These are phyloP conservation scores for Haematococcus sp. DNA, from an alignment of 139 green algal species.

Conservation along the genomic window DNA sequence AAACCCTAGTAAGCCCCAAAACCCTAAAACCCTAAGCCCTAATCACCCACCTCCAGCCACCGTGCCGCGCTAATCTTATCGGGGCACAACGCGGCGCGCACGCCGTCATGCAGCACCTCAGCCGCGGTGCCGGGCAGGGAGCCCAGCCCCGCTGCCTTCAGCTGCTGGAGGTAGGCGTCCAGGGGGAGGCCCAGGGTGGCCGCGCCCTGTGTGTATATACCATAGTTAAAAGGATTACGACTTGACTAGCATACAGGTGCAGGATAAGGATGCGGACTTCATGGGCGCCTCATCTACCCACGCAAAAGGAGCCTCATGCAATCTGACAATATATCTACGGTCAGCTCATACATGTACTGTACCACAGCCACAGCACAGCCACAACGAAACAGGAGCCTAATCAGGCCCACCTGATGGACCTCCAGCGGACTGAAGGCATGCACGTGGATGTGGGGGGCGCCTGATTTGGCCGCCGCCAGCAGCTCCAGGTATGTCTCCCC, in stretches of 20 bases:
- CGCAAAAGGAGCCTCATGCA: no score
- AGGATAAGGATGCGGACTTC: no score
- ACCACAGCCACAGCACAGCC: no score
- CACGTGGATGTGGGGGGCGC: slow-evolving; percentile 78
- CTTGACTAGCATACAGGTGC: no score
- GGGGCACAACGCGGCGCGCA: slow-evolving; percentile 72
- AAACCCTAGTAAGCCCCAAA: neutral
- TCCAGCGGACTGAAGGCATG: slow-evolving; percentile 84
- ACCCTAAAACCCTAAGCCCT: no score
- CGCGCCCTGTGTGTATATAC: slow-evolving; percentile 69
- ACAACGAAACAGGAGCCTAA: no score
- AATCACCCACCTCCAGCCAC: slow-evolving; percentile 64
- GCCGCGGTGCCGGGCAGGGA: slow-evolving; percentile 85
- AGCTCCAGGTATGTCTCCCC: slow-evolving; percentile 77
- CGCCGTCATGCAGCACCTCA: slow-evolving; percentile 77
- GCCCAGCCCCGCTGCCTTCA: slow-evolving; percentile 69
- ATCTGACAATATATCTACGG: no score
- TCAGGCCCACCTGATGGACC: slow-evolving; percentile 53
- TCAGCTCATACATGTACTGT: no score
- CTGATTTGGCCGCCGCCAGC: slow-evolving; percentile 68
- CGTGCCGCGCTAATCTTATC: slow-evolving; percentile 75
- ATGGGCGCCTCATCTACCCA: no score
- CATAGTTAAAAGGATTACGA: no score
- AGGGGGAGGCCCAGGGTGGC: slow-evolving; percentile 52
- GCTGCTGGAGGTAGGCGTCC: slow-evolving; percentile 41